Evolutionary conservation across 2,329 filamentous ascomycete genomes (phyloP).

Genomic region (Huntiella bhutanensis): DNA sequence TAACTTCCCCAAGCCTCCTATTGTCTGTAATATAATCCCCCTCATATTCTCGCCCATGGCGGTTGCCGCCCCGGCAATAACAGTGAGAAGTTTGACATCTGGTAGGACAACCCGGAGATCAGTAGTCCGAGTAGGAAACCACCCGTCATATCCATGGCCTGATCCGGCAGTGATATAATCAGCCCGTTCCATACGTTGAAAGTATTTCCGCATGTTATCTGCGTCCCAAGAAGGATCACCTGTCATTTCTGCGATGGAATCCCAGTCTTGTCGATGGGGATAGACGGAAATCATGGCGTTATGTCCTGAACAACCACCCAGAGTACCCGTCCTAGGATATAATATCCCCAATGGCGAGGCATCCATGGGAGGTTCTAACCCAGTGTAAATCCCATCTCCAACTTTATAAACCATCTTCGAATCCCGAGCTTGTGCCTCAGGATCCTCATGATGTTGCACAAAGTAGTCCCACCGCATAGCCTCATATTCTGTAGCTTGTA

Average conservation of each 20-base stretch:
- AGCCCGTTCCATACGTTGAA: constrained; percentile 23
- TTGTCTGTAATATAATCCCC: constrained; percentile 12
- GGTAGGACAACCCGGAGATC: constrained; percentile 14
- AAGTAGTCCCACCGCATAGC: constrained; percentile 36
- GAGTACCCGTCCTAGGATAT: constrained; percentile 21
- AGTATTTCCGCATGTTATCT: constrained; percentile 23
- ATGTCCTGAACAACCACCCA: constrained; percentile 20
- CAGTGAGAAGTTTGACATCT: constrained; percentile 16
- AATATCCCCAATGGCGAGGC: constrained; percentile 23
- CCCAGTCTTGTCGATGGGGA: constrained; percentile 20
- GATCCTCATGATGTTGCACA: constrained; percentile 37
- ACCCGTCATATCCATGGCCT: constrained; percentile 25
- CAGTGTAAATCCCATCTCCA: constrained; percentile 19
- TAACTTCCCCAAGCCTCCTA: constrained; percentile 15
- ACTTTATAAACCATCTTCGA: constrained; percentile 27
- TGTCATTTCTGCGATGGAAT: constrained; percentile 22
- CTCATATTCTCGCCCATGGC: constrained; percentile 16
- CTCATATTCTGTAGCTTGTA: constrained; percentile 15
- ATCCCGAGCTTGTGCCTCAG: constrained; percentile 21
- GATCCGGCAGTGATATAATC: constrained; percentile 21
- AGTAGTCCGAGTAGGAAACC: constrained; percentile 15
- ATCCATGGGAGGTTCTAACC: constrained; percentile 13
- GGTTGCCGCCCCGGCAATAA: constrained; percentile 15
- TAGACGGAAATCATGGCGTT: constrained; percentile 18
- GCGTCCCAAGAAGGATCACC: constrained; percentile 25